Evolutionary conservation across 2,329 filamentous ascomycete genomes (phyloP), one percentile per base, ranked within the genome.

Genomic region (Fusarium tjaetaba): DNA sequence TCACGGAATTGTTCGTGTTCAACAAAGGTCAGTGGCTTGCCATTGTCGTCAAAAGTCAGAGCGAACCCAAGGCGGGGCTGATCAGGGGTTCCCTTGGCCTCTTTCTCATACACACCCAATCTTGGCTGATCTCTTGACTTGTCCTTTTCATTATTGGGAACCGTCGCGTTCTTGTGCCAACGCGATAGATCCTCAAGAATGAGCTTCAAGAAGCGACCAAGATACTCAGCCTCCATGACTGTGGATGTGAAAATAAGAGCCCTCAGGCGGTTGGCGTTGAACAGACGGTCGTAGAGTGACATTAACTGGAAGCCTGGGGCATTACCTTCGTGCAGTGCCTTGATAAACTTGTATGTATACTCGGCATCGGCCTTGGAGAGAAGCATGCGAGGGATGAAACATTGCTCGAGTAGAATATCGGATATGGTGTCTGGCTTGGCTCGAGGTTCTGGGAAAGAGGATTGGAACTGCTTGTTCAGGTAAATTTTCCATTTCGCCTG

Each of bases 131-230:
- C 83, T 45, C 83, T 85, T 59, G 81, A 77, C 49, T 72, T 70
- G 22, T 81, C 81, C 53, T 79, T 82, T 46, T 82, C 80, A 22
- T 74, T 77, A 22, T 74, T 77, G 1, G 75, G 97, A 2, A 77
- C 62, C 11, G 86, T 82, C 77, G 92, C 92, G 79, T 94, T 92
- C 30, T 89, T 88, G 81, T 98, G 96, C 96, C 97, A 99, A 58
- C 87, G 86, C 13, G 91, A 88, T 24, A 99, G 86, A 74, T 98
- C 94, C 68, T 91, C 89, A 16, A 99, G 85, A 4, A 96, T 86
- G 70, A 96, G 91, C 78, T 92, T 94, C 61, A 99, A 84, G 81
- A 99, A 98, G 30, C 94, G 93, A 18, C 95, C 96, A n/a, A 99
- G 85, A 75, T 97, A 94, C 80, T 97, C 94, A 0, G 95, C 94